phyloP scores from a whole-genome alignment of 225 moss, liverwort and hornwort species.

The Marchantia paleacea region DNA sequence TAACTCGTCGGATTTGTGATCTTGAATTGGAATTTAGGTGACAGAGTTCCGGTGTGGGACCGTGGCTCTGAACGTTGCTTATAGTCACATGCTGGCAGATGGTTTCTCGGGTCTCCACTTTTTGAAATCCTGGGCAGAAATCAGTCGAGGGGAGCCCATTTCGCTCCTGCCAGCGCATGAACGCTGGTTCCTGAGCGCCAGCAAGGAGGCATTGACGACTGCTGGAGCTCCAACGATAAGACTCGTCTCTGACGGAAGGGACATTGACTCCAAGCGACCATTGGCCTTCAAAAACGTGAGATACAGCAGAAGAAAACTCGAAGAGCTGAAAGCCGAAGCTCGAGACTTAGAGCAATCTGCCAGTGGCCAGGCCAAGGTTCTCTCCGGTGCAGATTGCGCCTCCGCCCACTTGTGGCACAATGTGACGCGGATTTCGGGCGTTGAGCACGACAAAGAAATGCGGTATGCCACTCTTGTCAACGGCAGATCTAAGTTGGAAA shows the following conservation, averaged over 20 bases:
- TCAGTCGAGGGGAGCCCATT: conserved; percentile 24
- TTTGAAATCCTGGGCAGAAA: conserved; percentile 30
- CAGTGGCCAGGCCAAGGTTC: background rate
- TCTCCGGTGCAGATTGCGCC: conserved; percentile 21
- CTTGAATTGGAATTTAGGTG: conserved; percentile 9
- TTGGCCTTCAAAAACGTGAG: background rate
- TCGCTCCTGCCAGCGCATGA: conserved; percentile 24
- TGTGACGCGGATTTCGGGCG: background rate
- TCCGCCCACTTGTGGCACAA: conserved; percentile 21
- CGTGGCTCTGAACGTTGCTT: conserved; percentile 19
- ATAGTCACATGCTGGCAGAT: conserved; percentile 32
- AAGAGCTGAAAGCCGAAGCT: background rate
- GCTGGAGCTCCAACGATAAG: background rate
- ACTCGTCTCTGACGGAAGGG: no score
- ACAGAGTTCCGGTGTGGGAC: conserved; percentile 29
- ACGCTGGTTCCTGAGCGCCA: conserved; percentile 15
- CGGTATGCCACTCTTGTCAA: conserved; percentile 21
- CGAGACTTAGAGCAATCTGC: background rate
- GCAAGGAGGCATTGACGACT: background rate
- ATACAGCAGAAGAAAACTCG: conserved; percentile 15
- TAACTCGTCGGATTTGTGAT: no score
- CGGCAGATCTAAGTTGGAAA: conserved; percentile 17
- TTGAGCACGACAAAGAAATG: conserved; percentile 9
- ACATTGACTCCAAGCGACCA: background rate
- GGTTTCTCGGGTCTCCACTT: conserved; percentile 36